Base-by-base conservation (phyloP, 139 green algal genomes). In the Chlamydomonas urium region DNA sequence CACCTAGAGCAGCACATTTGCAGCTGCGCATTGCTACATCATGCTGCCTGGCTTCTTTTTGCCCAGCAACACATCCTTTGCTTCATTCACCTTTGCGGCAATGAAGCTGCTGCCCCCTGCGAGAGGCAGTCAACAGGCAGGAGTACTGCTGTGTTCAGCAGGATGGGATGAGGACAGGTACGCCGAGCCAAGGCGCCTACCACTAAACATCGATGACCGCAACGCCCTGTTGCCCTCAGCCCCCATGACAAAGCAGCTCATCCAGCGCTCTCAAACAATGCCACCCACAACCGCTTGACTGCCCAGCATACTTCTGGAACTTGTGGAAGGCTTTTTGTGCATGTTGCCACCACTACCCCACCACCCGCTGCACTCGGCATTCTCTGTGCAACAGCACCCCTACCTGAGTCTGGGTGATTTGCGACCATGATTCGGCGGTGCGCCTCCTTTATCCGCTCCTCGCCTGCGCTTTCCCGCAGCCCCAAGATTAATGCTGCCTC, bases 21-120 rank as follows among this genome's bases (percentile, higher is more conserved):
- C n/a, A n/a, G n/a, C n/a, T n/a, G n/a, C n/a, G n/a, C 45, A 56
- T 21, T 56, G 45, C 45, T 56, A 81, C 32, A 73, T 73, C 10
- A 69, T 72, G 14, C 29, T 38, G 2, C 71, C 71, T 0, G 29
- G 67, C 56, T 80, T 80, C 36, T 86, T 86, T 82, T 98, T 97
- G 8, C 90, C 91, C 6, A 97, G 65, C 69, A 99, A 62, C 47
- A 97, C 81, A 63, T 98, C 94, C 77, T 99, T 99, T 0, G 95
- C 94, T 66, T 99, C 95, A 58, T 99, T 99, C 4, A 99, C 88
- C 68, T 99, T 99, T 8, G 91, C 86, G 0, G 94, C 94, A 8
- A 99, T 79, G 78, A 90, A 97, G 65, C 85, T 89, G 78, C 83
- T 94, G 38, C 95, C 95, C 21, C 95, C 94, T 71, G 89, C 29